Evolutionary conservation across 495 filamentous ascomycete species (phyloP), one percentile per base, ranked within the genome.

Genomic region (Baudoinia panamericana): DNA sequence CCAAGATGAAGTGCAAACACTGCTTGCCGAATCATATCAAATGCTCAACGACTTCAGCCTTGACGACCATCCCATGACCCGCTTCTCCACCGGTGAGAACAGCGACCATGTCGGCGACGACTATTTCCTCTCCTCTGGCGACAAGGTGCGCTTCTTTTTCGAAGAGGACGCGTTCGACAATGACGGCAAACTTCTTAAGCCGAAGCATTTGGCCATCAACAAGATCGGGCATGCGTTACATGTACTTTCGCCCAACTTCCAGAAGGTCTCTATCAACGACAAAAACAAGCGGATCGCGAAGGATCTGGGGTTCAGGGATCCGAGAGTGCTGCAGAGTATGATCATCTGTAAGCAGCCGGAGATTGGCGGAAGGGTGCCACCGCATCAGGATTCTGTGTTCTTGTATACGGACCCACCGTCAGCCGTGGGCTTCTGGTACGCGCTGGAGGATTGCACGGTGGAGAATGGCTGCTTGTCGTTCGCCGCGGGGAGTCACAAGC

Each of bases 331-430:
- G 43, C 90, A 97, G 66, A 86, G 80, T 52, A 97, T 97, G 90
- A 70, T 95, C 6, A 97, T 97, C 48, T 93, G 84, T 71, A 97
- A 97, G 57, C 90, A 95, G 61, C 88, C 90, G 6, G 82, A 86
- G 57, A 96, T 97, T 25, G 90, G 90, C 17, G 90, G 81, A 12
- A 74, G 76, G 0, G 90, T 95, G 26, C 82, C 73, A 2, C 69
- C 81, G 12, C 90, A 97, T 58, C 87, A 92, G 57, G 90, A 96
- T 61, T 80, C 70, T 36, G 84, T 85, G 10, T 97, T 96, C 52
- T 46, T 97, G 38, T 97, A 95, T 41, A 96, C 90, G 9, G 64
- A 85, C 45, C 84, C 90, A 34, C 88, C 88, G 1, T 79, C 72
- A 28, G 88, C 90, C 0, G 84, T 96, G 4, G 87, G 86, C 7